These are phyloP conservation scores for Phaffia rhodozyma DNA, from an alignment of 1,284 basidiomycete species.

Conservation along the genomic window DNA sequence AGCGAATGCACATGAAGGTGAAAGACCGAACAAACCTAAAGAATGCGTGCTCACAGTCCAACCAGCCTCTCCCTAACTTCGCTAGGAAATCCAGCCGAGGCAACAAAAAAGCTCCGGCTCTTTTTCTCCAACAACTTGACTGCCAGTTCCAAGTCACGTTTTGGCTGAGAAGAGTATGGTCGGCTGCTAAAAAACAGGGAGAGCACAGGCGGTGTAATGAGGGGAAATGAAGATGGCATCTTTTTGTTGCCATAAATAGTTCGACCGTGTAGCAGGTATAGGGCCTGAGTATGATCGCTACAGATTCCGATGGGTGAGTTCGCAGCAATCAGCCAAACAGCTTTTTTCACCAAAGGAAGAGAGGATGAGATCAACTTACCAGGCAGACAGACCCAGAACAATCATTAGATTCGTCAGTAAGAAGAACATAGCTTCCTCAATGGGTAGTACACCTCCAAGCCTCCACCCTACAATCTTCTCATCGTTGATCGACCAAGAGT, in stretches of 20 bases:
- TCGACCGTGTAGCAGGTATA: too few relatives aligned
- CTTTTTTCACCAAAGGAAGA: too few relatives aligned
- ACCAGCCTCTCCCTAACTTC: conserved; percentile 11
- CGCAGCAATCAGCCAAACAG: too few relatives aligned
- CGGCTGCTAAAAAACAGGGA: neutral
- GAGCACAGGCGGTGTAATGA: neutral
- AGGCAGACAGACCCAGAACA: neutral
- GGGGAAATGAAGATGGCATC: neutral
- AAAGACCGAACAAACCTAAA: conserved; percentile 1
- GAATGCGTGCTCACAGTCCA: neutral
- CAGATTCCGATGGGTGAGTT: too few relatives aligned
- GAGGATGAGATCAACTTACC: too few relatives aligned
- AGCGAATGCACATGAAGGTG: conserved; percentile 14
- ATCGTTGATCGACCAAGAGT: neutral
- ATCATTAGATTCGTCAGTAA: conserved; percentile 2
- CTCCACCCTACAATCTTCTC: neutral
- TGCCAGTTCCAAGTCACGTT: neutral
- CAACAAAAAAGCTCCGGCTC: conserved; percentile 22
- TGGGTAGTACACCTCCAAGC: neutral
- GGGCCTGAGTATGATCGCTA: too few relatives aligned
- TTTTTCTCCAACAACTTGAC: conserved; percentile 18
- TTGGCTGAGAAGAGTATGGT: neutral
- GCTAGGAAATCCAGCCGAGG: conserved; percentile 19
- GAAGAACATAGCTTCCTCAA: conserved; percentile 2
- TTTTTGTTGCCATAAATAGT: too few relatives aligned